phyloP scores from a whole-genome alignment of 2,329 filamentous ascomycete genomes.

The Sclerotinia glacialis region DNA sequence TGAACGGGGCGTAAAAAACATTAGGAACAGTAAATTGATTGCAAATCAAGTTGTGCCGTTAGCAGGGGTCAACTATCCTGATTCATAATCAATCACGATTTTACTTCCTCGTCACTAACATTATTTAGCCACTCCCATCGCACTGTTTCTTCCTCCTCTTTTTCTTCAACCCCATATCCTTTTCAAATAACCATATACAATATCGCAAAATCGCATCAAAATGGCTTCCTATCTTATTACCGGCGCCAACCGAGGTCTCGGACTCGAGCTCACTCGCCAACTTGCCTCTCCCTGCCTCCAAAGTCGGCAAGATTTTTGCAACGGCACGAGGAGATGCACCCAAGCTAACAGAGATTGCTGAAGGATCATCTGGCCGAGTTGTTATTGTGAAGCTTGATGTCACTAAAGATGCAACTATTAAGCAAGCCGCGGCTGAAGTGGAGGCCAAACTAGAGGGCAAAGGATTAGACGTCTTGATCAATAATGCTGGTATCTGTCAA shows the following conservation, averaged over 20 bases:
- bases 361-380: background rate
- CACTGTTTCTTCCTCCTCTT: no score
- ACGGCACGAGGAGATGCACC: background rate
- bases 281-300: background rate
- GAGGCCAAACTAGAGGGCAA: background rate
- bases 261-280: background rate
- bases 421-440: background rate
- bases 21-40: no score
- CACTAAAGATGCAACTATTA: background rate
- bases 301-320: background rate
- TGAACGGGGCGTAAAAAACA: no score
- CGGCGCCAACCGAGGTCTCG: background rate
- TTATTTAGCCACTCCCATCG: no score
- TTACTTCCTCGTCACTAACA: no score
- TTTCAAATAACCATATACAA: no score
- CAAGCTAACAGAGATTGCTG: background rate
- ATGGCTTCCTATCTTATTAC: background rate
- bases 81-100: no score
- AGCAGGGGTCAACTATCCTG: no score
- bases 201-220: background rate
- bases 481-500: background rate
- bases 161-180: no score
- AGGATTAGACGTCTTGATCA: background rate
- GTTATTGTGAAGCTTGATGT: background rate
- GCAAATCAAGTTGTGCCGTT: no score